Percentiles rank a stretch among this genome's conserved stretches.
Conservation (phyloP, 306 rosid species). For the Quercus gilva region DNA sequence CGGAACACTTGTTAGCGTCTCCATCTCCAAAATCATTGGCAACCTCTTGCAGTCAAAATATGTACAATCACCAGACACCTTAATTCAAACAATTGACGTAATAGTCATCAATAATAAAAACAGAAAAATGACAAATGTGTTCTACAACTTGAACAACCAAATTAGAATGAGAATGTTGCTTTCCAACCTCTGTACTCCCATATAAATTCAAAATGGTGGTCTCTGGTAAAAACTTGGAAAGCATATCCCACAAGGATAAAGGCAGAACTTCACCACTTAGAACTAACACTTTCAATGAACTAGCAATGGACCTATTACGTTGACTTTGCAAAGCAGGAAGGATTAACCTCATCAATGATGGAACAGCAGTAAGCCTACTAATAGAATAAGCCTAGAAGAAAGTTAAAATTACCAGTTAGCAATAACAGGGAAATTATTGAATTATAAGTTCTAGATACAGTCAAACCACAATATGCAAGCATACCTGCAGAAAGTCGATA, state of each 20-base stretch:
- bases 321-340: slow-evolving; percentile 62
- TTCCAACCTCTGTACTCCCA: slow-evolving; percentile 88
- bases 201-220: slow-evolving; percentile 80
- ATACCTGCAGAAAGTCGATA: slow-evolving; percentile 69
- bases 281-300: slow-evolving; percentile 68
- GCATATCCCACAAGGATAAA: slow-evolving; percentile 56
- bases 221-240: slow-evolving; percentile 60
- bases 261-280: slow-evolving; percentile 84
- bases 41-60: slow-evolving; percentile 95
- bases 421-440: slow-evolving; percentile 3
- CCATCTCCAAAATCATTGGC: slow-evolving; percentile 62
- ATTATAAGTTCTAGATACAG: neutral
- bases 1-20: slow-evolving; percentile 64
- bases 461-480: neutral
- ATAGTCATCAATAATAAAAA: slow-evolving; percentile 23
- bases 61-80: slow-evolving; percentile 95
- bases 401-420: slow-evolving; percentile 18
- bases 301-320: slow-evolving; percentile 14
- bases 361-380: slow-evolving; percentile 71
- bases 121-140: neutral
- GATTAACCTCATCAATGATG: slow-evolving; percentile 74
- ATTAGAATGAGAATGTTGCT: neutral
- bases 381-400: slow-evolving; percentile 67
- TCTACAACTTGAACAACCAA: neutral
- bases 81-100: slow-evolving; percentile 21